Base-by-base conservation (phyloP, 2,329 filamentous ascomycete species). In the Pezicula neosporulosa region DNA sequence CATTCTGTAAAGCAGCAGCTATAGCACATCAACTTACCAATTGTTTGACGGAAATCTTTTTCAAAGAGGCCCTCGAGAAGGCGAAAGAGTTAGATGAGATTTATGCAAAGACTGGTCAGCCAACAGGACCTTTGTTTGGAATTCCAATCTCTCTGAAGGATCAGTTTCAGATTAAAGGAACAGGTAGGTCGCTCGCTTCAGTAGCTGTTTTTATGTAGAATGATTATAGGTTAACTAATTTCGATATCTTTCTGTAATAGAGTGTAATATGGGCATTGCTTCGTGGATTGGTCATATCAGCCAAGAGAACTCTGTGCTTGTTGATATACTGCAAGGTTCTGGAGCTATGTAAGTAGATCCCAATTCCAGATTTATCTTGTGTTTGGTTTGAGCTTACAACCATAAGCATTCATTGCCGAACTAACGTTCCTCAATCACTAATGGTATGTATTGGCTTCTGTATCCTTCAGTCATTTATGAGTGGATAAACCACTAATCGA, bases 391-490 rank as follows among this genome's bases (percentile, higher is more conserved):
- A 16, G n/a, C n/a, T n/a, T 10, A 48, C 21, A 18, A 21, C 24
- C 12, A 21, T 38, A 35, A 49, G 48, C 0, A 68, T 85, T 24
- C 85, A 86, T 54, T 75, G 78, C 54, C 87, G 87, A 66, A 87
- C 85, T 1, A 87, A 86, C 56, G 71, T 87, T 2, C 83, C 85
- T 1, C 77, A 81, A 53, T 77, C 76, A 0, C 63, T 80, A 54
- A 70, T 70, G 55, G 70, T 69, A 35, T 63, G 79, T 36, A 2
- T 42, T n/a, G n/a, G n/a, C n/a, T n/a, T n/a, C n/a, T n/a, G n/a
- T 16, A 18, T 42, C 21, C 10, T 18, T 38, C 36, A 38, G n/a
- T 38, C 36, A 5, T 38, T 6, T 9, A 7, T 38, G 6, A 38
- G 15, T 9, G 10, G 10, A 18, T 38, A 5, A n/a, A 38, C 36